Conservation (phyloP, 192 early-diverging fungal species). For the Mortierella alpina region DNA sequence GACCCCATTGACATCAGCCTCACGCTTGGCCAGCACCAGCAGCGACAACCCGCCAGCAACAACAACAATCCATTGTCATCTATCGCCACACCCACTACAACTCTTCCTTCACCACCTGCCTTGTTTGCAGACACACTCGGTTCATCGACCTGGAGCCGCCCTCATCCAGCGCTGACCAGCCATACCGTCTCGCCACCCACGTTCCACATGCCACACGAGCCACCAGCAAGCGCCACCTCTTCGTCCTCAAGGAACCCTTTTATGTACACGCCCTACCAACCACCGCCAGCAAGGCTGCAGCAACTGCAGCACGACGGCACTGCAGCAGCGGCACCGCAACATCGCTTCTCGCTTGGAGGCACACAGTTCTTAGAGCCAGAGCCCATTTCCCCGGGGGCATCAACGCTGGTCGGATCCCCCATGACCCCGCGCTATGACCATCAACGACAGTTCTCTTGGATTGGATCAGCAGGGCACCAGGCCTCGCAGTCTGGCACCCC, state of each 20-base stretch:
- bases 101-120: too few relatives aligned
- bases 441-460: slow-evolving; percentile 9
- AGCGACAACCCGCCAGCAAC: not conserved
- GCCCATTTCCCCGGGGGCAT: slow-evolving; percentile 17
- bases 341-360: not conserved
- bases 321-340: not conserved
- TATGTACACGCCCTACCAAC: slow-evolving; percentile 10
- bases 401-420: slow-evolving; percentile 36
- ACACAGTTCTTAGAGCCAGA: slow-evolving; percentile 17
- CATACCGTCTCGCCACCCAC: too few relatives aligned
- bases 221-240: too few relatives aligned
- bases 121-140: too few relatives aligned
- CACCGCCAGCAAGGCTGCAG: slow-evolving; percentile 12
- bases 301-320: slow-evolving; percentile 4
- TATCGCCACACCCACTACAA: too few relatives aligned
- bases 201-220: too few relatives aligned
- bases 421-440: slow-evolving; percentile 20
- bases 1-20: slow-evolving; percentile 5
- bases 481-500: not conserved
- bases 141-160: too few relatives aligned
- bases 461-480: not conserved
- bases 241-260: too few relatives aligned
- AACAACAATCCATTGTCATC: not conserved
- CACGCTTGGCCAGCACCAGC: not conserved
- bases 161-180: too few relatives aligned